Base-by-base conservation (phyloP, 2,329 filamentous ascomycete genomes). In the Fusarium sublunatum region DNA sequence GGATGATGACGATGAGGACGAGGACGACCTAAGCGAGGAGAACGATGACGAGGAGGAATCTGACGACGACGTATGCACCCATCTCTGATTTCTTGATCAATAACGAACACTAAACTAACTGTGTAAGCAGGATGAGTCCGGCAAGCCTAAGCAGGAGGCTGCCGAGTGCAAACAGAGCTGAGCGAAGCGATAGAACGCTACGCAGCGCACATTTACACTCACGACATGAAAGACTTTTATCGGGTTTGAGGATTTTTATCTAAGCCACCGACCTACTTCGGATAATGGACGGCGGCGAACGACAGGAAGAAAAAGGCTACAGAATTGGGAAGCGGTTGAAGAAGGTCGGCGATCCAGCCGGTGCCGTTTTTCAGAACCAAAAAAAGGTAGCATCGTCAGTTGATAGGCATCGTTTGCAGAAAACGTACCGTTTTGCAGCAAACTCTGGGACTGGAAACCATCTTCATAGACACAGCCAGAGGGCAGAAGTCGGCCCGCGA, bases 131-230 rank as follows among this genome's bases (percentile, higher is more conserved):
- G 91, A 96, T 75, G 92, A 93, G 75, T 88, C 87, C 66, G 89
- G 90, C 70, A 96, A 94, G 85, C 92, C 93, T 57, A 96, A 96
- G 85, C 92, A 95, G 81, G 92, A 96, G 81, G 89, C 92, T 69
- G 91, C 93, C 69, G 93, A 97, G 83, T 97, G 93, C 88, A 97
- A 97, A 86, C 92, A 96, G 82, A 96, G 91, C 82, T 96, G 87
- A 84, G 80, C 59, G 62, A 51, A 56, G 46, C 45, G 61, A 78
- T 70, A 78, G 82, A 67, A 83, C 48, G 44, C 53, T 39, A 64
- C 58, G 65, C 39, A 46, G 49, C 44, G 49, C 56, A 63, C 56
- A 53, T 53, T 58, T 48, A 54, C 47, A 58, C 53, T 69, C 54
- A 70, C 69, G 65, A 69, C 55, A 71, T 66, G 67, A 70, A 68